Percentiles rank a stretch among this genome's conserved stretches.
phyloP scores from a whole-genome alignment of 2,329 filamentous ascomycete genomes.

The Ambrosiella xylebori region DNA sequence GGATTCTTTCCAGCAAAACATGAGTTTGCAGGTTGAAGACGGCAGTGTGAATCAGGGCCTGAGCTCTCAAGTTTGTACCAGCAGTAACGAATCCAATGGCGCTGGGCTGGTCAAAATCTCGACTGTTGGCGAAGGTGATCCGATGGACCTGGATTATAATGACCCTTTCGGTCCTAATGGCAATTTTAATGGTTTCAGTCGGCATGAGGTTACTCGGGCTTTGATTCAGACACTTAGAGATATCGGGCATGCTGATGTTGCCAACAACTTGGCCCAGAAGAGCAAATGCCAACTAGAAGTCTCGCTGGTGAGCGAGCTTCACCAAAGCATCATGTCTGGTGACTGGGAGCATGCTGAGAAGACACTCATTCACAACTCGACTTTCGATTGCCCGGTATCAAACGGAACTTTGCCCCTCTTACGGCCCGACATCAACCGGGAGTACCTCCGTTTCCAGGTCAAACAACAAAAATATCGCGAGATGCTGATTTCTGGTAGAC shows the following conservation, averaged over 20 bases:
- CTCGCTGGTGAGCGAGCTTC: conserved; percentile 69
- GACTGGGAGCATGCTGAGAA: conserved; percentile 74
- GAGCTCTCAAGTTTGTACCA: neutral
- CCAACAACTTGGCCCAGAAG: conserved; percentile 55
- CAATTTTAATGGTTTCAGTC: conserved; percentile 26
- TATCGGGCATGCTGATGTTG: conserved; percentile 68
- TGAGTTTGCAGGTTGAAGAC: neutral
- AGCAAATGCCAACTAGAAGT: conserved; percentile 83
- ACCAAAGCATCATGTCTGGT: conserved; percentile 61
- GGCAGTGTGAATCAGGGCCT: neutral
- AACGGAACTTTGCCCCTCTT: neutral
- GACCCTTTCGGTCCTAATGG: neutral
- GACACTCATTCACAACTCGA: conserved; percentile 43
- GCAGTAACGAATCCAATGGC: too few relatives aligned
- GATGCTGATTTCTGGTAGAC: too few relatives aligned
- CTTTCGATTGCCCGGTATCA: neutral
- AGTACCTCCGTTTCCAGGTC: conserved; percentile 72
- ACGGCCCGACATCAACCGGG: conserved; percentile 16
- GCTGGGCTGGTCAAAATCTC: too few relatives aligned
- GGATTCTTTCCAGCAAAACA: neutral
- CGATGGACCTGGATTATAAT: neutral
- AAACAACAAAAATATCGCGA: conserved; percentile 57
- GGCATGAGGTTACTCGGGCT: conserved; percentile 83
- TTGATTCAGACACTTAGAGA: conserved; percentile 82
- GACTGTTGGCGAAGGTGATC: neutral